Base-by-base conservation (phyloP, 768 basidiomycete genomes). In the Russula compacta region DNA sequence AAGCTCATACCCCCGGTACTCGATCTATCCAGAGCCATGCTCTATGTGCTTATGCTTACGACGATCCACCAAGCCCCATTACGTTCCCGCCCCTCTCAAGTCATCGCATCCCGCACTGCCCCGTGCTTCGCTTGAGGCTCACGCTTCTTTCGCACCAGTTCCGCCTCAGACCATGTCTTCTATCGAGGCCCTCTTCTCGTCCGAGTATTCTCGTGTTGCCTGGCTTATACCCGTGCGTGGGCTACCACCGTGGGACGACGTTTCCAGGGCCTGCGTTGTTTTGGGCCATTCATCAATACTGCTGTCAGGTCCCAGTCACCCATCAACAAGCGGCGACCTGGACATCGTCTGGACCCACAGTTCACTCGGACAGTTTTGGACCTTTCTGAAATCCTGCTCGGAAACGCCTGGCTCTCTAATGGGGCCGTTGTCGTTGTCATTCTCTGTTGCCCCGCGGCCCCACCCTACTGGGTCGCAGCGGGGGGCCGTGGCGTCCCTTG, bases 211-310 rank as follows among this genome's bases (percentile, higher is more conserved):
- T 19, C 61, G 61, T 32, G 56, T 63, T 36, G 61, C 52, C 7
- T 63, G 61, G 61, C 24, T 63, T 21, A 54, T 63, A 48, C 61
- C 61, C 12, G 57, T 63, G 10, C 61, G 61, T n/a, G 61, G 61
- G 33, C 19, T 14, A 8, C 52, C 52, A 24, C 57, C 56, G 48
- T 63, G 61, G 61, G 44, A 50, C 6, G 56, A 32, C 12, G 52
- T 43, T 15, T 58, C 56, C 24, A 36, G 52, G 29, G 61, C 46
- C 14, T 38, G 44, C 33, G 19, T 63, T 3, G 33, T 39, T 32
- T 40, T 57, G 36, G 52, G 47, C 6, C 6, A 54, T 19, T 11
- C 6, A 10, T 42, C 46, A 21, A 1, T 9, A 8, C 4, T 10
- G 5, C 4, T 3, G 17, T 44, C 39, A 17, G 38, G 15, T 15